These are phyloP conservation scores for Daldinia bambusicola DNA, from an alignment of 495 filamentous ascomycete species.

Conservation along the genomic window DNA sequence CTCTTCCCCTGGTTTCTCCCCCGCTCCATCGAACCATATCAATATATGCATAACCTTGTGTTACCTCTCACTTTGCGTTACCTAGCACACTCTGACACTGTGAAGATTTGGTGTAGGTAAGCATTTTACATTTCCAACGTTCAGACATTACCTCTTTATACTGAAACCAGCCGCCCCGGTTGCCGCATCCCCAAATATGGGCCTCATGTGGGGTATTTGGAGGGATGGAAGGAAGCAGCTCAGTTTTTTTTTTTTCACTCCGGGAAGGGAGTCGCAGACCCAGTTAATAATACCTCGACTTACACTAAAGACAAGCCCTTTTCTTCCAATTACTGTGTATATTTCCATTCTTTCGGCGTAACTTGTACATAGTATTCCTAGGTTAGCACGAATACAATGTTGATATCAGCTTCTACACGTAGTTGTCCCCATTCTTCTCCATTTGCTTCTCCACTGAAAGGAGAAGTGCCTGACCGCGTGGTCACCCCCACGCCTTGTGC, in stretches of 20 bases:
- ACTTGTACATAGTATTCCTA: slow-evolving; percentile 31
- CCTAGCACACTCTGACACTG: not conserved
- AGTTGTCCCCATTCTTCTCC: slow-evolving; percentile 37
- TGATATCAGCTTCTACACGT: slow-evolving; percentile 38
- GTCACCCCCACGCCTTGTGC: slow-evolving; percentile 6
- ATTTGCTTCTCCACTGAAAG: slow-evolving; percentile 32
- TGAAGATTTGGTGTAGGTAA: slow-evolving; percentile 20
- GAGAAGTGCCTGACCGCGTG: slow-evolving; percentile 27
- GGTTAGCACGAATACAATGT: slow-evolving; percentile 34
- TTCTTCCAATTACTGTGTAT: slow-evolving; percentile 13
- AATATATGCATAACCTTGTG: slow-evolving; percentile 21
- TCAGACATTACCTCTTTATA: too few relatives aligned
- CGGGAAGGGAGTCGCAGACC: slow-evolving; percentile 33
- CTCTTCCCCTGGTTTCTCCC: slow-evolving; percentile 9
- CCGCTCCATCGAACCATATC: slow-evolving; percentile 12
- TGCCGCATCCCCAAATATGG: slow-evolving; percentile 38
- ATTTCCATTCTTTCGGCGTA: slow-evolving; percentile 33
- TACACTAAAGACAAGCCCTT: slow-evolving; percentile 18
- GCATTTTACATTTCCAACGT: too few relatives aligned
- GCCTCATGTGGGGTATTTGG: slow-evolving; percentile 31
- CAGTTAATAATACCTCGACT: slow-evolving; percentile 23
- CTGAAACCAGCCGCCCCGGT: slow-evolving; percentile 24
- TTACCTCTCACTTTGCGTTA: not conserved
- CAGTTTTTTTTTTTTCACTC: slow-evolving; percentile 26
- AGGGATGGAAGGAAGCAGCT: not conserved